Conservation (phyloP, 129 eudicot genomes). For the Flaveria trinervia region DNA sequence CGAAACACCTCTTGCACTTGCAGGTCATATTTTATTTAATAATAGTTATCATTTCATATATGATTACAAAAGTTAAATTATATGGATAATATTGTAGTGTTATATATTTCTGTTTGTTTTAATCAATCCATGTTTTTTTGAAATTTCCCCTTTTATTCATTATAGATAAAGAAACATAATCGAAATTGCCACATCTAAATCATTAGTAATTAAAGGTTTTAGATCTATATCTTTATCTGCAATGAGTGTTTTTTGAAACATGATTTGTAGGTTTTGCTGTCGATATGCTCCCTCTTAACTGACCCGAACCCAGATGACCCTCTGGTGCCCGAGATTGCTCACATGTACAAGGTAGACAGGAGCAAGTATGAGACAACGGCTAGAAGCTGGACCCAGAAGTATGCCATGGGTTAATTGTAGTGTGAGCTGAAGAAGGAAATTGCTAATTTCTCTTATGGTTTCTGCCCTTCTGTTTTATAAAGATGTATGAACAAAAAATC, state of each 20-base stretch:
- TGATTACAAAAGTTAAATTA: not conserved
- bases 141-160: not conserved
- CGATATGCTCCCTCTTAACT: slow-evolving; percentile 51
- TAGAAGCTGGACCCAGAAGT: slow-evolving; percentile 68
- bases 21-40: not conserved
- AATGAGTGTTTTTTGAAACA: not conserved
- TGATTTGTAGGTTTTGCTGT: slow-evolving; percentile 49
- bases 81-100: not conserved
- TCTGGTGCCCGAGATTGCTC: slow-evolving; percentile 56
- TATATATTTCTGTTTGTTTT: not conserved
- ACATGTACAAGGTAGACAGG: slow-evolving; percentile 56
- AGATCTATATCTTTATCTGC: not conserved
- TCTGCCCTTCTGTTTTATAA: not conserved
- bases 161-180: not conserved
- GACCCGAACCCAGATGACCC: slow-evolving; percentile 66
- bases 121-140: not conserved
- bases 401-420: slow-evolving; percentile 54
- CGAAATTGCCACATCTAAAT: not conserved
- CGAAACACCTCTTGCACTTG: not conserved
- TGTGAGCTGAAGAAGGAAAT: slow-evolving; percentile 3
- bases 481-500: slow-evolving; percentile 5
- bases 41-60: not conserved
- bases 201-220: not conserved
- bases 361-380: slow-evolving; percentile 62
- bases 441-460: not conserved